These are phyloP conservation scores for Mycena sp. DNA, from an alignment of 1,284 basidiomycete genomes.

Conservation along the genomic window DNA sequence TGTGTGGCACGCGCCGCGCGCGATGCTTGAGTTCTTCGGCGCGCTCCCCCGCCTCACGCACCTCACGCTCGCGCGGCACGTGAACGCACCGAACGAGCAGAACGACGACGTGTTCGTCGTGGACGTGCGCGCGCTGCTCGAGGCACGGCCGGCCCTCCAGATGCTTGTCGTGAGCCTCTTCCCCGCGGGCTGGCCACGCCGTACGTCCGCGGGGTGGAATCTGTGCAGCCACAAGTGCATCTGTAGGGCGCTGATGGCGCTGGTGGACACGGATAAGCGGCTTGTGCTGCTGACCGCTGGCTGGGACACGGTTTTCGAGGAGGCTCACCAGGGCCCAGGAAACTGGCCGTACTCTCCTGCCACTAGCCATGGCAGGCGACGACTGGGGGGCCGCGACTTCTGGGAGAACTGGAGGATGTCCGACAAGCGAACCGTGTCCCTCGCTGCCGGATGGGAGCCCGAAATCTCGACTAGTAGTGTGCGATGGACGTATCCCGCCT, in stretches of 20 bases:
- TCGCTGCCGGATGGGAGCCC: slow-evolving; percentile 17
- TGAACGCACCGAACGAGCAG: slow-evolving; percentile 48
- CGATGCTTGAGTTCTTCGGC: slow-evolving; percentile 39
- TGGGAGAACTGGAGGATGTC: slow-evolving; percentile 21
- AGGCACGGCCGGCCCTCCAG: slow-evolving; percentile 36
- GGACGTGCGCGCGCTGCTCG: slow-evolving; percentile 44
- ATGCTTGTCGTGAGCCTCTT: slow-evolving; percentile 48
- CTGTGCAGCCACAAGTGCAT: slow-evolving; percentile 11
- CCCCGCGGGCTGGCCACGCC: slow-evolving; percentile 22
- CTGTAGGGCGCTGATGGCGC: slow-evolving; percentile 7
- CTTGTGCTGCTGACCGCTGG: slow-evolving; percentile 11
- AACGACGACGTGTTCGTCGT: slow-evolving; percentile 49
- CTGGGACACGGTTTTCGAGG: slow-evolving; percentile 9
- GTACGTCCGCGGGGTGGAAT: background rate
- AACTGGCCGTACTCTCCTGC: background rate
- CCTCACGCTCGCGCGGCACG: slow-evolving; percentile 49
- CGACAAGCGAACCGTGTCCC: slow-evolving; percentile 12
- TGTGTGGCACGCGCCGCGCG: slow-evolving; percentile 6
- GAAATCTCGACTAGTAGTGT: background rate
- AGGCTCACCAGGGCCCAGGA: background rate
- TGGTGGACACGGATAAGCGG: slow-evolving; percentile 3
- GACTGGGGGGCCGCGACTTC: background rate
- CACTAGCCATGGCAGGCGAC: slow-evolving; percentile 3
- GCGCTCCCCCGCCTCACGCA: slow-evolving; percentile 47
- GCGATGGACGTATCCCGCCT: slow-evolving; percentile 1